phyloP scores from a whole-genome alignment of 176 grass and related monocot genomes.

The Aegilops umbellulata region DNA sequence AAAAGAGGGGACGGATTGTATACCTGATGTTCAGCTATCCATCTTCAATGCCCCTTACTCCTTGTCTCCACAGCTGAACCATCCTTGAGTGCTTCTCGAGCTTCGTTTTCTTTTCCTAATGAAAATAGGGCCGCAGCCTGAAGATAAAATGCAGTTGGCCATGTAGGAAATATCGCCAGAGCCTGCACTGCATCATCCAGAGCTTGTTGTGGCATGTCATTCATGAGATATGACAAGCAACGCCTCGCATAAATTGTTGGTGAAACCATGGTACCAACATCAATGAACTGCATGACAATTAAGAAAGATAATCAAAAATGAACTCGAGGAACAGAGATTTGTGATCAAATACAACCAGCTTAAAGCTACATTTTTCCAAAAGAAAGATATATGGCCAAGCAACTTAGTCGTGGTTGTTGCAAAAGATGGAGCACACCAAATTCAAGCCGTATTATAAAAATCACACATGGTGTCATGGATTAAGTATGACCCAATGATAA shows the following conservation, averaged over 20 bases:
- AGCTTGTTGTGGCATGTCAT: constrained; percentile 55
- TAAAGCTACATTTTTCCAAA: neutral
- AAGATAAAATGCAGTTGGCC: constrained; percentile 65
- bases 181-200: constrained; percentile 60
- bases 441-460: neutral
- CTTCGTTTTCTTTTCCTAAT: constrained; percentile 58
- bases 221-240: constrained; percentile 61
- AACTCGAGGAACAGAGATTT: neutral
- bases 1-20: neutral
- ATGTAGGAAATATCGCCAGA: constrained; percentile 49
- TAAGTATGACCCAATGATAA: constrained; percentile 2
- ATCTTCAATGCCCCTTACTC: constrained; percentile 30
- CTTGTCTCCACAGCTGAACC: constrained; percentile 52
- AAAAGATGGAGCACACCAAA: constrained; percentile 1
- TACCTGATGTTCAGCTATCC: neutral
- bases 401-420: neutral
- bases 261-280: constrained; percentile 55
- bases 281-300: constrained; percentile 52
- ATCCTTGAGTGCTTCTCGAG: constrained; percentile 47
- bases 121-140: constrained; percentile 48
- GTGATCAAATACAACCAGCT: neutral
- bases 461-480: neutral
- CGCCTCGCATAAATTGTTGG: constrained; percentile 57
- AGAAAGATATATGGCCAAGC: neutral
- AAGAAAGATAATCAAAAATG: neutral